Evolutionary conservation across 768 basidiomycete genomes (phyloP).

Genomic region (Trametes cinnabarina): DNA sequence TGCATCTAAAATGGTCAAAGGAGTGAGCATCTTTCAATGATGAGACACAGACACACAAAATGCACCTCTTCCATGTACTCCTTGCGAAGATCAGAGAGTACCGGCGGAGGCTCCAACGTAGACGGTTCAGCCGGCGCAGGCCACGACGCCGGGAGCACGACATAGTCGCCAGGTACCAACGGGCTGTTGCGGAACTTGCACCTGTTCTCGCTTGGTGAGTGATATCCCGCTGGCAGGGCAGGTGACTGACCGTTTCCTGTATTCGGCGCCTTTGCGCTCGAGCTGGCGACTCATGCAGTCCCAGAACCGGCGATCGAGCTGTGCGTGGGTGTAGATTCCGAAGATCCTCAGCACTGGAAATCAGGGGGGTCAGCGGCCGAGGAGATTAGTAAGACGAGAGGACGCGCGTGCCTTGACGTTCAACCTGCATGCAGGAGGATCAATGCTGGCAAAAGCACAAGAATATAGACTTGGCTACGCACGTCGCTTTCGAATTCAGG

Average conservation of each 20-base stretch:
- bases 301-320: constrained; percentile 47
- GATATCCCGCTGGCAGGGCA: no score
- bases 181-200: constrained; percentile 45
- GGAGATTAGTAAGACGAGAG: background rate
- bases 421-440: constrained; percentile 29
- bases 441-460: no score
- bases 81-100: constrained; percentile 36
- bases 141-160: constrained; percentile 54
- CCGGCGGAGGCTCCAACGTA: background rate
- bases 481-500: constrained; percentile 24
- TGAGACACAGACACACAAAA: no score
- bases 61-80: constrained; percentile 50
- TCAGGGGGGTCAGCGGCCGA: no score
- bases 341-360: constrained; percentile 46
- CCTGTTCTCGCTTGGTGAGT: constrained; percentile 30
- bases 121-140: constrained; percentile 30
- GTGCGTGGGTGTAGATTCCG: constrained; percentile 49
- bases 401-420: constrained; percentile 36
- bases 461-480: no score
- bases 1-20: no score
- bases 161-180: constrained; percentile 35
- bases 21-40: no score
- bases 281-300: constrained; percentile 43
- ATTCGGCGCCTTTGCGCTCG: constrained; percentile 47
- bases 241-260: constrained; percentile 45